phyloP scores from a whole-genome alignment of 768 basidiomycete species.

The Lactifluus rugatus region DNA sequence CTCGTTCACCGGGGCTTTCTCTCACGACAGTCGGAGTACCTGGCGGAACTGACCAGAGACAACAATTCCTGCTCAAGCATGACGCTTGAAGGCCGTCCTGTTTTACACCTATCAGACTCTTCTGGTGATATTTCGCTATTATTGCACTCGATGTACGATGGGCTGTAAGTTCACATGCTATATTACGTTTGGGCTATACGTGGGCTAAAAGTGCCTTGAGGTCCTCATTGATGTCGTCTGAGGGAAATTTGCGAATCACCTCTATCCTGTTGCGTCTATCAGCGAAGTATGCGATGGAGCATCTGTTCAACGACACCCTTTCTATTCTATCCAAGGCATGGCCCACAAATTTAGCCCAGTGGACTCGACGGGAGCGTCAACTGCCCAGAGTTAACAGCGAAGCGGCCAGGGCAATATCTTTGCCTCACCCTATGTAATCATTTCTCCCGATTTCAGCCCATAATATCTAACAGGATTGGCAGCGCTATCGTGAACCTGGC shows the following conservation, averaged over 20 bases:
- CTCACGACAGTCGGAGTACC: conserved; percentile 48
- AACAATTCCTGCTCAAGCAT: conserved; percentile 17
- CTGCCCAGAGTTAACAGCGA: conserved; percentile 40
- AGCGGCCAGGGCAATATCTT: conserved; percentile 44
- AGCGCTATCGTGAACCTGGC: conserved; percentile 64
- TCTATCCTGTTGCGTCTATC: conserved; percentile 52
- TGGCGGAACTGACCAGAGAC: conserved; percentile 34
- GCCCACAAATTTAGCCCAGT: conserved; percentile 52
- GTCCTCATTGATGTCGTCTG: conserved; percentile 30
- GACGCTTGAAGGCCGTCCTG: conserved; percentile 48
- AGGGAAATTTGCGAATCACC: conserved; percentile 40
- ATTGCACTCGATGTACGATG: conserved; percentile 59
- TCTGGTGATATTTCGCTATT: conserved; percentile 50
- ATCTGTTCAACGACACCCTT: conserved; percentile 48
- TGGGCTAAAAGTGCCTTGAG: background rate
- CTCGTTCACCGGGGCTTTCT: conserved; percentile 60
- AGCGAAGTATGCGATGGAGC: conserved; percentile 53
- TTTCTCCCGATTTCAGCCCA: background rate
- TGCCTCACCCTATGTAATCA: conserved; percentile 64
- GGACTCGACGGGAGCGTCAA: conserved; percentile 59
- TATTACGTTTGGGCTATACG: background rate
- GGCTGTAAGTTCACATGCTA: conserved; percentile 40
- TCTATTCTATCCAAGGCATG: conserved; percentile 42
- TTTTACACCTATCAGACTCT: conserved; percentile 45
- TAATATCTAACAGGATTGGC: background rate